Base-by-base conservation (phyloP, 192 early-diverging fungal species). In the Obelidium mucronatum region DNA sequence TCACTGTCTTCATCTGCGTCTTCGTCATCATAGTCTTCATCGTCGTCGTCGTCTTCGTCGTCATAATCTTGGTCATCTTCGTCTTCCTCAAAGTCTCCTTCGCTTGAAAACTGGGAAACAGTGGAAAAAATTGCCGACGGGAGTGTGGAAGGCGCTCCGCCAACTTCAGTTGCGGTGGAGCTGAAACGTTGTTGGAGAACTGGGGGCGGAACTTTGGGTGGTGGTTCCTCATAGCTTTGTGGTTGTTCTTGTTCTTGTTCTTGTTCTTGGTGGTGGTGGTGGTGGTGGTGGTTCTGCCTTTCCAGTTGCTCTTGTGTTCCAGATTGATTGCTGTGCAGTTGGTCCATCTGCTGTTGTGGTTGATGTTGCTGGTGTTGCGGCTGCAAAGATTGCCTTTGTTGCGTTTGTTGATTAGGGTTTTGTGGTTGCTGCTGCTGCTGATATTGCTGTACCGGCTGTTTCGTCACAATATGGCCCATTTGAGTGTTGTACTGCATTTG, bases 401-500 rank as follows among this genome's bases (percentile, higher is more conserved):
- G 55, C 22, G 24, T 31, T 28, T 31, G 24, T 19, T 48, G 44
- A 6, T 15, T 48, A 6, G 8, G 44, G 19, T 15, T 6, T 48
- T 48, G 44, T n/a, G n/a, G n/a, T 26, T 58, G 55, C 55, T 58
- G 55, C 24, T 58, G 55, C 24, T 58, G 55, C 8, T 22, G 55
- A 8, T 8, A 5, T 22, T 8, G 13, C 24, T 8, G 55, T 24
- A 26, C 55, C 11, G 17, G 17, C 19, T 19, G 0, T 15, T 48
- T 48, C 44, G 8, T 6, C 55, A 24, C 55, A 8, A 67, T 8
- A 67, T 67, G 66, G 19, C 11, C 6, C 24, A 42, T 24, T 51
- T 67, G 66, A 15, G 48, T 36, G 44, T 67, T 36, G 33, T 67
- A 67, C 1, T 67, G 66, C 48, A 42, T 67, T 30, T 67, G 39